These are phyloP conservation scores for Oxalis stricta DNA, from an alignment of 441 rosid species.

Conservation along the genomic window DNA sequence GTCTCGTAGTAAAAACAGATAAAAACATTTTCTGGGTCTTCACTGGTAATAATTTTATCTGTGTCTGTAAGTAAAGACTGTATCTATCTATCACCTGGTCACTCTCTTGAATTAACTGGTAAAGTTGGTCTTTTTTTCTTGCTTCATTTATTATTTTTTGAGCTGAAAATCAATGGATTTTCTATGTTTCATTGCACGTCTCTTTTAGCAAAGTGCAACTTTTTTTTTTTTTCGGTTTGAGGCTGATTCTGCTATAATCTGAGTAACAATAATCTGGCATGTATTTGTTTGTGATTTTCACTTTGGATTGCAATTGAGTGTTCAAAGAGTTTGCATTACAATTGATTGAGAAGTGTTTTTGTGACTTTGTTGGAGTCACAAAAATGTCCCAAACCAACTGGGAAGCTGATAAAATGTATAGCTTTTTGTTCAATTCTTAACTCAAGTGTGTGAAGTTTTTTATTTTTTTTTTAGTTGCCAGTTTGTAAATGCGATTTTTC, in stretches of 20 bases:
- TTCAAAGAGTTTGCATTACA: too few relatives aligned
- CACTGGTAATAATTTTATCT: too few relatives aligned
- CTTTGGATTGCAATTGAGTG: conserved; percentile 19
- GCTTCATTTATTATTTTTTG: not conserved
- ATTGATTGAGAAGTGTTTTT: conserved; percentile 31
- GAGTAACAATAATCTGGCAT: not conserved
- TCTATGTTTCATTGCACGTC: too few relatives aligned
- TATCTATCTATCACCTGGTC: conserved; percentile 9
- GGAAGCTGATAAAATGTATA: conserved; percentile 93
- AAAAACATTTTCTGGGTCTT: too few relatives aligned
- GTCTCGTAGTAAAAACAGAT: not conserved
- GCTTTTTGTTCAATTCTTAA: not conserved
- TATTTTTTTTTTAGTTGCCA: not conserved
- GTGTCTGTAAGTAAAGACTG: too few relatives aligned
- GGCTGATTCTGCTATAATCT: not conserved
- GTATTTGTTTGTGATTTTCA: not conserved
- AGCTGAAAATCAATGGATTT: too few relatives aligned
- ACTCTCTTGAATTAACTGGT: not conserved
- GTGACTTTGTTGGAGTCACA: conserved; percentile 19
- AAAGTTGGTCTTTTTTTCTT: conserved; percentile 6
- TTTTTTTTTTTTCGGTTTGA: conserved; percentile 1
- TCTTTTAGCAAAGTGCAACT: too few relatives aligned
- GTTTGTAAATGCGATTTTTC: too few relatives aligned
- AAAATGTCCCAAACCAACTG: conserved; percentile 79
- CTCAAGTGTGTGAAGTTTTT: not conserved